These are phyloP conservation scores for Symmetrospora coprosmae DNA, from an alignment of 768 basidiomycete genomes.

Conservation along the genomic window DNA sequence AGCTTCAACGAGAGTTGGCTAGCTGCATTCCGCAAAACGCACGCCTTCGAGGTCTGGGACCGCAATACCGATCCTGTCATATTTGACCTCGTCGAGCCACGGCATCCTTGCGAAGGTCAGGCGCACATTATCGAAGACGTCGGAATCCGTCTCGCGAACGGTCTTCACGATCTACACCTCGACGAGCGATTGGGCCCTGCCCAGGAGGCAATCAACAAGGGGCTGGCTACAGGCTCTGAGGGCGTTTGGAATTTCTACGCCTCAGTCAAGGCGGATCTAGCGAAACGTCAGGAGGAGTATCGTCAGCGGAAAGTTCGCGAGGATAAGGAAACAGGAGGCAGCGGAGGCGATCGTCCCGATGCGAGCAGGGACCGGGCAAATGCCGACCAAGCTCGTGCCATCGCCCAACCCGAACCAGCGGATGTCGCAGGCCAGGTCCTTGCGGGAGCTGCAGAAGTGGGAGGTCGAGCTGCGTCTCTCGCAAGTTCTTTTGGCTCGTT, in stretches of 20 bases:
- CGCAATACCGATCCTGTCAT: slow-evolving; percentile 74
- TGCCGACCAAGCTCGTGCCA: not conserved
- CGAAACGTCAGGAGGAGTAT: slow-evolving; percentile 24
- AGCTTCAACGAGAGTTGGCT: slow-evolving; percentile 75
- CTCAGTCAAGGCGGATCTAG: slow-evolving; percentile 22
- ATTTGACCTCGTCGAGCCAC: slow-evolving; percentile 89
- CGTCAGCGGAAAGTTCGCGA: slow-evolving; percentile 9
- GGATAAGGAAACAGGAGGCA: not conserved
- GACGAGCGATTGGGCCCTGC: slow-evolving; percentile 89
- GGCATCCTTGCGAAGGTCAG: slow-evolving; percentile 86
- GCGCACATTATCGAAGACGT: slow-evolving; percentile 81
- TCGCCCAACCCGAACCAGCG: too few species aligned
- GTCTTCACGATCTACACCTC: slow-evolving; percentile 80
- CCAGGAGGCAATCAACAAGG: slow-evolving; percentile 70
- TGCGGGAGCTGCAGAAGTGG: slow-evolving; percentile 18
- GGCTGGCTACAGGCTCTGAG: slow-evolving; percentile 53
- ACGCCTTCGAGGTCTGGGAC: slow-evolving; percentile 82
- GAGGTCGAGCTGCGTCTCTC: slow-evolving; percentile 7
- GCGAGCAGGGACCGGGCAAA: not conserved
- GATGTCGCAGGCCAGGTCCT: too few species aligned
- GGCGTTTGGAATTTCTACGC: slow-evolving; percentile 28
- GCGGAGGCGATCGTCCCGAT: not conserved
- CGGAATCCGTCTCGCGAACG: slow-evolving; percentile 77
- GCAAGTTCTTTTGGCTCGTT: slow-evolving; percentile 19
- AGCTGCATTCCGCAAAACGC: slow-evolving; percentile 69